Evolutionary conservation across 1,284 basidiomycete genomes (phyloP).

Genomic region (Phylloporus sp.): DNA sequence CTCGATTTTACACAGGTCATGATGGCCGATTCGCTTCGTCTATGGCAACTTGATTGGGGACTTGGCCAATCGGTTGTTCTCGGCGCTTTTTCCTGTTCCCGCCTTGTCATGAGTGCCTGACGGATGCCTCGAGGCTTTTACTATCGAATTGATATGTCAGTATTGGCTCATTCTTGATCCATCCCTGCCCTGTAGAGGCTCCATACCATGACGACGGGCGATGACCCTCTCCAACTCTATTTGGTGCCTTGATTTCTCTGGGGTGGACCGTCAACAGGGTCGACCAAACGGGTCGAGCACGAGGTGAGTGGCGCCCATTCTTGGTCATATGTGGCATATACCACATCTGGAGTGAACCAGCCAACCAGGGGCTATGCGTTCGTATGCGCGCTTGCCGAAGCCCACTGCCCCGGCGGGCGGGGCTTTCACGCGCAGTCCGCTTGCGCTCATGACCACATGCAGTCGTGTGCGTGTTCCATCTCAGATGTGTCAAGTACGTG

Average conservation of each 20-base stretch:
- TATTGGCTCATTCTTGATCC: neutral
- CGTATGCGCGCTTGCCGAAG: neutral
- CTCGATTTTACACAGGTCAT: neutral
- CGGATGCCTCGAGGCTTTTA: neutral
- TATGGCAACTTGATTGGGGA: neutral
- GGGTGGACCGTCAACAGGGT: neutral
- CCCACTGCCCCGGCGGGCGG: too few species aligned
- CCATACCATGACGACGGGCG: neutral
- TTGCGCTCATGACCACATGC: neutral
- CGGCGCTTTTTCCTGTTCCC: neutral
- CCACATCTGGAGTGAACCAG: neutral
- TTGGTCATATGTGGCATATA: neutral
- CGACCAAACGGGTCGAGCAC: slow-evolving; percentile 3
- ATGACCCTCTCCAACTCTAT: slow-evolving; percentile 15
- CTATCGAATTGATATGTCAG: neutral
- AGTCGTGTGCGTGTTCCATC: neutral
- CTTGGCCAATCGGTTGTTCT: neutral
- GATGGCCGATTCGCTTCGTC: too few species aligned
- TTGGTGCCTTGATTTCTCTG: neutral
- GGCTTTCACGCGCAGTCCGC: neutral
- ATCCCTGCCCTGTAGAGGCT: too few species aligned
- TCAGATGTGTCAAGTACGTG: neutral
- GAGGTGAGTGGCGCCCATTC: slow-evolving; percentile 10
- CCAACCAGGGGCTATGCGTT: neutral
- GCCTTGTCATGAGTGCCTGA: slow-evolving; percentile 2